A percentile compares a stretch with the other conserved stretches of the same genome.
Evolutionary conservation across 352 stramenopile genomes (phyloP).

Genomic region (Globisporangium paddicum): DNA sequence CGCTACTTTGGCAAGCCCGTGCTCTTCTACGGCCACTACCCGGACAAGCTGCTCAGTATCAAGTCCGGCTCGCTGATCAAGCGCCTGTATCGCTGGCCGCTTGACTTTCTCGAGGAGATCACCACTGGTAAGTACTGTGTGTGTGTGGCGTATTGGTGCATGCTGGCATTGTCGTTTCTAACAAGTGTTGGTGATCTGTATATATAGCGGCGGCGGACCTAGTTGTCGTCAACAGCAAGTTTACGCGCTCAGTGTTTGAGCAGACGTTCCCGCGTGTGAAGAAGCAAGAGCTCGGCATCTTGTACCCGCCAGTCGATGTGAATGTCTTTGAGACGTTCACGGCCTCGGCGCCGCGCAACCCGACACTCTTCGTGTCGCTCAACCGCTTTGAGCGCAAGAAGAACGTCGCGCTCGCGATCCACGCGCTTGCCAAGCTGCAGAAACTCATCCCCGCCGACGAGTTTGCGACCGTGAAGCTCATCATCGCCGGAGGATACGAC

Average conservation of each 20-base stretch:
- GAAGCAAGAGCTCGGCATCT: constrained; percentile 64
- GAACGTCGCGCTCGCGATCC: constrained; percentile 90
- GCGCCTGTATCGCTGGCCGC: constrained; percentile 84
- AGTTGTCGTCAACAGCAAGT: constrained; percentile 96
- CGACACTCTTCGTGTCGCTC: constrained; percentile 91
- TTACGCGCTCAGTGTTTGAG: constrained; percentile 90
- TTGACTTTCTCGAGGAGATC: constrained; percentile 93
- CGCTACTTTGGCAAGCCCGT: constrained; percentile 76
- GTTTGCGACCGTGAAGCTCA: constrained; percentile 69
- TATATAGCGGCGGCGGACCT: constrained; percentile 76
- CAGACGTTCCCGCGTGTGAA: constrained; percentile 82
- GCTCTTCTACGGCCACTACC: constrained; percentile 99
- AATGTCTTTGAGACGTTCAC: constrained; percentile 45
- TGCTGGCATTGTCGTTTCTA: neutral
- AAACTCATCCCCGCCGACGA: constrained; percentile 25
- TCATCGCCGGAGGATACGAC: constrained; percentile 97
- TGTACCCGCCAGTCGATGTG: constrained; percentile 94
- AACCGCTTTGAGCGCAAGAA: constrained; percentile 99
- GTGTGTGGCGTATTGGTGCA: neutral
- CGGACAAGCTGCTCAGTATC: constrained; percentile 94
- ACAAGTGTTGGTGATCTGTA: neutral
- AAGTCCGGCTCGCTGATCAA: constrained; percentile 64
- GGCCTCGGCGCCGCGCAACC: constrained; percentile 28
- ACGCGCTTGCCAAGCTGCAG: constrained; percentile 67
- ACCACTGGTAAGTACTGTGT: constrained; percentile 81